Evolutionary conservation across 805 yeast genomes (phyloP).

Genomic region (Wickerhamomyces xylosicus): DNA sequence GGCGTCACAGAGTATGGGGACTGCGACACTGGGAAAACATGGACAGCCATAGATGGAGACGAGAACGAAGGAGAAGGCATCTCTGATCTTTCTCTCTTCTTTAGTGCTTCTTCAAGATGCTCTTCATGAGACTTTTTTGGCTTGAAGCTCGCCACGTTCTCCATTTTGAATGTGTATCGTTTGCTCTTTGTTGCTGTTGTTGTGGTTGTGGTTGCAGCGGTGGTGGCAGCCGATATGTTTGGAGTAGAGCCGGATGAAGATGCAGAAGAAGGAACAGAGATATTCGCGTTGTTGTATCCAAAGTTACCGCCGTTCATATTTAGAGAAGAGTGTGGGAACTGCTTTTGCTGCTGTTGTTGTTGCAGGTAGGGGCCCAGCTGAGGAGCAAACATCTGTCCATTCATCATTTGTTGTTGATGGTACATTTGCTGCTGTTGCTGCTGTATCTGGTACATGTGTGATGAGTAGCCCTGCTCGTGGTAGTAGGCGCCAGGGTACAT

Average conservation of each 20-base stretch:
- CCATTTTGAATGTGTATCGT: neutral
- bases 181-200: conserved; percentile 1
- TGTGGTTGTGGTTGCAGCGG: conserved; percentile 1
- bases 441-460: neutral
- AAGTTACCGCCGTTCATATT: neutral
- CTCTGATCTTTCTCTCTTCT: neutral
- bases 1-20: neutral
- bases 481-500: no score
- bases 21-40: neutral
- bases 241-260: conserved; percentile 1
- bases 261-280: neutral
- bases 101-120: neutral
- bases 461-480: no score
- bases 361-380: conserved; percentile 1
- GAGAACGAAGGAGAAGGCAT: neutral
- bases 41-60: neutral
- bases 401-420: conserved; percentile 2
- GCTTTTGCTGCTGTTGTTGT: conserved; percentile 3
- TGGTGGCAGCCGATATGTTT: conserved; percentile 1
- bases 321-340: neutral
- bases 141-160: neutral
- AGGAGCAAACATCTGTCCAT: conserved; percentile 1
- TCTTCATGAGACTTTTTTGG: neutral
- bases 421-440: conserved; percentile 1
- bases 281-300: conserved; percentile 1